Evolutionary conservation across 306 rosid genomes (phyloP), one percentile per base, ranked within the genome.

Genomic region (Gastrolobium bilobum): DNA sequence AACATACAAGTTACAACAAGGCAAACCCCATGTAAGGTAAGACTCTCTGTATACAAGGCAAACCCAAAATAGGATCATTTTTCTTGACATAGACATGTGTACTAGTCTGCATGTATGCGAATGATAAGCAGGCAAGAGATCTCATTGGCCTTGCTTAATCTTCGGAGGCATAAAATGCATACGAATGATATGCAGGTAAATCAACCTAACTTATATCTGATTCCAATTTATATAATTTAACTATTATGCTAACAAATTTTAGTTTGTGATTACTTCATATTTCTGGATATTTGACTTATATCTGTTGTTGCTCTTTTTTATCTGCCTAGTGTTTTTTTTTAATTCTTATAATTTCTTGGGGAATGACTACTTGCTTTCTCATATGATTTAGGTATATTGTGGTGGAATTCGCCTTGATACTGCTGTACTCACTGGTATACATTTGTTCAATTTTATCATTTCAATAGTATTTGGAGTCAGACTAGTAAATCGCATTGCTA

Each of bases 151-250:
- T 33, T 91, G 84, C 4, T 29, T 57, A 65, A 73, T 82, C 90
- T 94, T 67, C 94, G 97, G 2, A 84, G 2, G 57, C 79, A 87
- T 10, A 84, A 53, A 68, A 87, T 94, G 97, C 91, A 54, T 76
- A 88, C 87, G 61, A 83, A 77, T 88, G 97, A 97, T 79, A 77
- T 94, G 73, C 97, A 92, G 99, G 99, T 94, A 78, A 80, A 82
- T 53, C 8, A 4, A 54, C 9, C 15, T 31, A 39, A 29, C 60
- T 63, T 73, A 11, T 51, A 37, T 80, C 39, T 68, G 39, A 48
- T 6, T 42, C 53, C 42, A 47, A 34, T 81, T 52, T 50, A 29
- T 48, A n/a, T 40, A 42, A 38, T 63, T 66, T 8, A 59, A 70
- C 42, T 64, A 11, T 58, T 71, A 10, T 58, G 31, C 40, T 39